Conservation (phyloP, 2,329 filamentous ascomycete species). For the Pseudocercospora macadamiae region DNA sequence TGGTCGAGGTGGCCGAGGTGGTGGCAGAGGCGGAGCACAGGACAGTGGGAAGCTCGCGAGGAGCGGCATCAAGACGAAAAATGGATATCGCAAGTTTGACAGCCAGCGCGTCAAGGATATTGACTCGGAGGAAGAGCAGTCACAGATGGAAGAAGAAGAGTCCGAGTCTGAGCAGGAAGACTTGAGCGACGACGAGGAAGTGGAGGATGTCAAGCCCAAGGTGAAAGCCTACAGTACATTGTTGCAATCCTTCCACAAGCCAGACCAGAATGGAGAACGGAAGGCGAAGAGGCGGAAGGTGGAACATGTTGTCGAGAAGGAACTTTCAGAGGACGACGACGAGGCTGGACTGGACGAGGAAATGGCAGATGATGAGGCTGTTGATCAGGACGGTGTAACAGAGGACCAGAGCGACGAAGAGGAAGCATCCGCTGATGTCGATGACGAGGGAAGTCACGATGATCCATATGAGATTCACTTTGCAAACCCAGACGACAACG, state of each 20-base stretch:
- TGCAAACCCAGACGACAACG: conserved; percentile 64
- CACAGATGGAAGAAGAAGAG: conserved; percentile 26
- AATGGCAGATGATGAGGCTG: conserved; percentile 34
- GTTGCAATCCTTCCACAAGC: conserved; percentile 57
- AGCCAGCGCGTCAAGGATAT: conserved; percentile 39
- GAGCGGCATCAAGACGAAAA: conserved; percentile 38
- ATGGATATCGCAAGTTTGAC: conserved; percentile 40
- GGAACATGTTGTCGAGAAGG: conserved; percentile 37
- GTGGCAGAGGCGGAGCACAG: conserved; percentile 29
- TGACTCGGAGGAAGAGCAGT: conserved; percentile 30
- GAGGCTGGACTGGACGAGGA: conserved; percentile 45
- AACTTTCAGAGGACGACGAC: conserved; percentile 49
- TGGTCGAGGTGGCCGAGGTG: conserved; percentile 33
- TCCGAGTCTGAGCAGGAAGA: conserved; percentile 30
- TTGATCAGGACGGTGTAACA: conserved; percentile 56
- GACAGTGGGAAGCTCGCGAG: conserved; percentile 32
- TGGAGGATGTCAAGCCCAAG: conserved; percentile 32
- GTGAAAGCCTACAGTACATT: conserved; percentile 59
- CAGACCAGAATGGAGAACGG: conserved; percentile 45
- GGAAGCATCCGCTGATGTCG: conserved; percentile 9
- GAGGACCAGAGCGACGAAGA: conserved; percentile 22
- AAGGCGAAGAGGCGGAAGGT: conserved; percentile 59
- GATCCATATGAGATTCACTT: conserved; percentile 85
- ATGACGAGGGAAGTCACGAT: conserved; percentile 26
- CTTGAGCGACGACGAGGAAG: conserved; percentile 36